Evolutionary conservation across 176 grass and related monocot genomes (phyloP), one percentile per base, ranked within the genome.

Genomic region (Paspalum notatum): DNA sequence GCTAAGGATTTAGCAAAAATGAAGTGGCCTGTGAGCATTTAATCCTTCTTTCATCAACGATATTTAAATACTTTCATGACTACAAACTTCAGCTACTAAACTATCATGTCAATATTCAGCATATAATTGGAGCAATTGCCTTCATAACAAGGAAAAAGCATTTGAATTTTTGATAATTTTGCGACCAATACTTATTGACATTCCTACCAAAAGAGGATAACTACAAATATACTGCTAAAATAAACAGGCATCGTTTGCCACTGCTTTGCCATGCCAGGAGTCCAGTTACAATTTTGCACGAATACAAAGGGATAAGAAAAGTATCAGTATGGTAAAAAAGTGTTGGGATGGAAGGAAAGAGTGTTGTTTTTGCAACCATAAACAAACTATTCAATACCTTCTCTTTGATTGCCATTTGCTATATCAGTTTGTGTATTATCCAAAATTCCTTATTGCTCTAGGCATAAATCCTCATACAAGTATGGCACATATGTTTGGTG

Each of bases 61-160:
- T 22, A 40, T 32, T 32, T 17, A 77, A 24, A 63, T 64, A 38
- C 42, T 27, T 43, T 70, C 67, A 64, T 8, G 9, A 20, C 15
- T 43, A 71, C 22, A 41, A 37, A 68, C 68, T 16, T 73, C 17
- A 64, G 16, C 24, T 12, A 65, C 26, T 21, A 78, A 24, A 6
- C 41, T 17, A 77, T 39, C 26, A 40, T 15, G 47, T 20, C 21
- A 27, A 38, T 77, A 77, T 76, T 68, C 49, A 74, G 55, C 4
- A 1, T 37, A 37, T 49, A n/a, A 11, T 56, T 58, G 52, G 50
- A 67, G 60, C 27, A 52, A 59, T 51, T n/a, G 5, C 42, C 26
- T 86, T 45, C 5, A 41, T 55, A 74, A 40, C 32, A 62, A 73
- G 37, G 1, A 75, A 75, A 71, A 58, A 41, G n/a, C n/a, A n/a